A percentile compares a stretch with the other conserved stretches of the same genome.
Evolutionary conservation across 2,329 filamentous ascomycete genomes (phyloP).

Genomic region (Paecilomyces variotii): DNA sequence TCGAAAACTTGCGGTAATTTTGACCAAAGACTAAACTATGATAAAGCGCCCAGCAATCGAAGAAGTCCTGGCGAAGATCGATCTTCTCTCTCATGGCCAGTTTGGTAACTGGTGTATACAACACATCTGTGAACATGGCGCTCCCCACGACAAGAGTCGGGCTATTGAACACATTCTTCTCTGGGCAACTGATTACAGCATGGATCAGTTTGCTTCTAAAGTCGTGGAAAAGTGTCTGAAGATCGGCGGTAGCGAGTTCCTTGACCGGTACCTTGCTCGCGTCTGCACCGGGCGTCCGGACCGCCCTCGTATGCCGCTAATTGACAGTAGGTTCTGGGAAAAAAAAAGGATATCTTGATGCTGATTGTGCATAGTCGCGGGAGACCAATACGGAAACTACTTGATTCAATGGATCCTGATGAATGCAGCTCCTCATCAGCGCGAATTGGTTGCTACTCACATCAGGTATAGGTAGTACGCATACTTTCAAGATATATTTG

Average conservation of each 20-base stretch:
- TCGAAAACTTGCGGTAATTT: constrained; percentile 3
- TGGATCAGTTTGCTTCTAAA: constrained; percentile 98
- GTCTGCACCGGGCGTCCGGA: constrained; percentile 88
- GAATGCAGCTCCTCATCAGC: constrained; percentile 77
- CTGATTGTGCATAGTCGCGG: constrained; percentile 54
- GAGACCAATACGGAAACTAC: constrained; percentile 98
- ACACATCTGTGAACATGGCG: constrained; percentile 95
- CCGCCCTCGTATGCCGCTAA: constrained; percentile 89
- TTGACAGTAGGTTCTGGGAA: constrained; percentile 59
- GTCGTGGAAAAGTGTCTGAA: constrained; percentile 99
- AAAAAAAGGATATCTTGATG: background rate
- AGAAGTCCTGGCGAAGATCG: constrained; percentile 89
- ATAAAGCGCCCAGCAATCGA: constrained; percentile 89
- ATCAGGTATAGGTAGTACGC: constrained; percentile 52
- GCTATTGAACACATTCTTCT: constrained; percentile 93
- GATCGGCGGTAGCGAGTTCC: constrained; percentile 83
- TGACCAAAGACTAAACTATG: constrained; percentile 7
- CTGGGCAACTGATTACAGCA: constrained; percentile 92
- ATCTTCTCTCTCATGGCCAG: constrained; percentile 92
- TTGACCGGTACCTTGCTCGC: constrained; percentile 84
- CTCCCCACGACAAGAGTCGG: constrained; percentile 79
- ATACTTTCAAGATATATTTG: constrained; percentile 2
- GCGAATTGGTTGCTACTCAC: constrained; percentile 85
- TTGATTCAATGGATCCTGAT: constrained; percentile 95
- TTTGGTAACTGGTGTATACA: constrained; percentile 99